Base-by-base conservation (phyloP, 495 filamentous ascomycete species). In the Talaromyces stipitatus region DNA sequence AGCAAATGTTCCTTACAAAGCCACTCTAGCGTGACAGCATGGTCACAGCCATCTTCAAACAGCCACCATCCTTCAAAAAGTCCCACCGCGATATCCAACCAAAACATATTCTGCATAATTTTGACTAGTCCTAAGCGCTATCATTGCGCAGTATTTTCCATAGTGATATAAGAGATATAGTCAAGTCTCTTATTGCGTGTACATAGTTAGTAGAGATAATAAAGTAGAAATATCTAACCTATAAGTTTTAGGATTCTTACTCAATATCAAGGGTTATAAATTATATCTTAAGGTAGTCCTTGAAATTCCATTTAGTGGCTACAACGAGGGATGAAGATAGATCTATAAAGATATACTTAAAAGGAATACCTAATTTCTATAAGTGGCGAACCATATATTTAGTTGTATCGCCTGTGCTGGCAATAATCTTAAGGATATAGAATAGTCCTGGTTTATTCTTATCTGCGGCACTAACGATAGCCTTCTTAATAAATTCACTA, bases 41-140 rank as follows among this genome's bases (percentile, higher is more conserved):
- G 71, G 14, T 56, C 24, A 0, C 77, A 69, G 8, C 71, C 78
- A 51, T 79, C 78, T n/a, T 77, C 60, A 51, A 73, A 77, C 0
- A 71, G 52, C 78, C 78, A 81, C 76, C 77, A 80, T 7, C 77
- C 78, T 23, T 79, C 77, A 2, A 81, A 59, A 1, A 75, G 58
- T 1, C 78, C 78, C 47, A 75, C 79, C 22, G 78, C 65, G 1
- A 78, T n/a, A 54, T 79, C 76, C 2, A 73, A 60, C 69, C 71
- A 80, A 26, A 43, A 58, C 2, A 78, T 4, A 8, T 59, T 66
- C 14, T 60, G 56, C 0, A 73, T 81, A 18, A 79, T 58, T 61
- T 83, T 79, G 0, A 78, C 36, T 18, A 82, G 56, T 10, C 62
- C 62, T 0, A 82, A 36, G 73, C 61, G 0, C 78, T 78, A 53